These are phyloP conservation scores for Phalaenopsis aphrodite DNA, from an alignment of 106 monocot species.

Conservation along the genomic window DNA sequence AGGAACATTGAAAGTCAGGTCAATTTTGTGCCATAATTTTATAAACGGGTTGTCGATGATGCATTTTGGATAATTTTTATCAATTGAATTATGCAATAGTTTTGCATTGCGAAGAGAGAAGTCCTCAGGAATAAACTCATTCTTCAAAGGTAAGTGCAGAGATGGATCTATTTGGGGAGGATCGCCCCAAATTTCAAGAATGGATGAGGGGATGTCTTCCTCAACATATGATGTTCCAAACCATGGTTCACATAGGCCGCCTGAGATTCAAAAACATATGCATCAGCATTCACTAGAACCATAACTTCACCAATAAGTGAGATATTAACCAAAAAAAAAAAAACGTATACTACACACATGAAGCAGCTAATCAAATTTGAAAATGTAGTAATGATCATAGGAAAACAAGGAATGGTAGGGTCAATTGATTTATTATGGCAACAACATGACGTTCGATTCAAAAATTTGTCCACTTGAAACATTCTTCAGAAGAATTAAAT, in stretches of 20 bases:
- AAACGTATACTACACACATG: background rate
- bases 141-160: slow-evolving; percentile 76
- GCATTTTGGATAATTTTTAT: slow-evolving; percentile 45
- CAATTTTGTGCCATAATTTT: slow-evolving; percentile 90
- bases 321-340: slow-evolving; percentile 4
- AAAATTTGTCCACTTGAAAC: background rate
- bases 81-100: slow-evolving; percentile 7
- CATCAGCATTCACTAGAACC: background rate
- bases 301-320: slow-evolving; percentile 3
- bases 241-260: slow-evolving; percentile 73
- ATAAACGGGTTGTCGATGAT: slow-evolving; percentile 66
- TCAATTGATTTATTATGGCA: background rate
- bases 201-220: slow-evolving; percentile 58
- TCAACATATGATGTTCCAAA: slow-evolving; percentile 86
- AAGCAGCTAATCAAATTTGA: background rate
- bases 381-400: background rate
- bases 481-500: background rate
- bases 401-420: background rate
- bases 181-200: slow-evolving; percentile 62
- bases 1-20: slow-evolving; percentile 82
- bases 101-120: slow-evolving; percentile 60
- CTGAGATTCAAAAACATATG: slow-evolving; percentile 31
- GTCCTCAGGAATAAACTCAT: slow-evolving; percentile 82
- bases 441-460: background rate
- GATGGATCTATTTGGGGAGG: slow-evolving; percentile 43